phyloP scores from a whole-genome alignment of 768 basidiomycete genomes.

The Fomitopsis serialis region DNA sequence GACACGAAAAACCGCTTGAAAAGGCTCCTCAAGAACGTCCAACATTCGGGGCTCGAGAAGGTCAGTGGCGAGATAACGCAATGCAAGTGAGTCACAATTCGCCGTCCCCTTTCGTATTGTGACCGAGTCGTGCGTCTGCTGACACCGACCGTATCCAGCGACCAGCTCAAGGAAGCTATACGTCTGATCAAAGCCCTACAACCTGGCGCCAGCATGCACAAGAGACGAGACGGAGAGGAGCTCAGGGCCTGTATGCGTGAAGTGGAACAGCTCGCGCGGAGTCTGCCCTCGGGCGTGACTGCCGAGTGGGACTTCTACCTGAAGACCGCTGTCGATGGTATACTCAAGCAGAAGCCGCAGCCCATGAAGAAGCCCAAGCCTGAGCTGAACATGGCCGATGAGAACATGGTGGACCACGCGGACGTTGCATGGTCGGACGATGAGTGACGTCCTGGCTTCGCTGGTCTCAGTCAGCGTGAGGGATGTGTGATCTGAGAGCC shows the following conservation, averaged over 20 bases:
- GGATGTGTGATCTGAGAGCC: too few relatives aligned
- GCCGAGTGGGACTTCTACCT: conserved; percentile 16
- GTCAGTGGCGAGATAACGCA: conserved; percentile 12
- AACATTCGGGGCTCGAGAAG: conserved; percentile 17
- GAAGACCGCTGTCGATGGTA: conserved; percentile 27
- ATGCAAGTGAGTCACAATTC: conserved; percentile 24
- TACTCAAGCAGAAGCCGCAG: conserved; percentile 14
- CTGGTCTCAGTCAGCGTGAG: too few relatives aligned
- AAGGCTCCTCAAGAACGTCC: conserved; percentile 21
- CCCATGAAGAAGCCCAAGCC: conserved; percentile 1
- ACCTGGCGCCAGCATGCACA: conserved; percentile 26
- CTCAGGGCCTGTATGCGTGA: conserved; percentile 25
- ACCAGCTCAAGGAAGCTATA: conserved; percentile 20
- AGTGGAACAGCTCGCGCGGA: conserved; percentile 25
- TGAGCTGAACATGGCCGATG: not conserved
- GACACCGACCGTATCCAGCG: conserved; percentile 11
- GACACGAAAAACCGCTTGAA: conserved; percentile 29
- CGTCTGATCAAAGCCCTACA: conserved; percentile 26
- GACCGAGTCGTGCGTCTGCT: too few relatives aligned
- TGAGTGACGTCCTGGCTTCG: too few relatives aligned
- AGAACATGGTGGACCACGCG: not conserved
- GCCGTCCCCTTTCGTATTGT: not conserved
- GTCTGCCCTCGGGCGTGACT: conserved; percentile 5
- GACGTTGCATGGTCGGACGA: not conserved
- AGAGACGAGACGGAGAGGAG: conserved; percentile 12